Percentiles rank a stretch among this genome's conserved stretches.
Conservation (phyloP, 495 filamentous ascomycete genomes). For the Annulohypoxylon stygium region DNA sequence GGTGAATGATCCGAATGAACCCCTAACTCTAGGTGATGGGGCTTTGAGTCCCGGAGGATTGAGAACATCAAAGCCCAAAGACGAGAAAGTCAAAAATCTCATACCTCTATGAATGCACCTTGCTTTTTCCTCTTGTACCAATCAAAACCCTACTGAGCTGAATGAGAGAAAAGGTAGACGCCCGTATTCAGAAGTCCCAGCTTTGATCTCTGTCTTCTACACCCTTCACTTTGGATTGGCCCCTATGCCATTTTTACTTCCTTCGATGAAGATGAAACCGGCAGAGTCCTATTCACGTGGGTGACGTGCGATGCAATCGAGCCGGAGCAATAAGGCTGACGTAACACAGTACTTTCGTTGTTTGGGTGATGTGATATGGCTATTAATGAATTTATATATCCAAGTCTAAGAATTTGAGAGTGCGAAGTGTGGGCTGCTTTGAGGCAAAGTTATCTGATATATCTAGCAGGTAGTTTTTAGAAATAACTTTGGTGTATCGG, state of each 20-base stretch:
- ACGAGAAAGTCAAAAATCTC: conserved; percentile 12
- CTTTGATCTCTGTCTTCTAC: not conserved
- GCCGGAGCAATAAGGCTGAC: conserved; percentile 21
- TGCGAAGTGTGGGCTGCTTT: not conserved
- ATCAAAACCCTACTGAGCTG: not conserved
- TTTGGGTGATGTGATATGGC: not conserved
- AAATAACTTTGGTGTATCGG: too few species aligned
- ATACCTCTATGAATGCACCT: conserved; percentile 33
- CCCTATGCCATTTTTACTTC: not conserved
- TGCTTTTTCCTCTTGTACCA: not conserved
- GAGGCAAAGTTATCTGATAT: not conserved
- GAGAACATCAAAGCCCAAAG: conserved; percentile 19
- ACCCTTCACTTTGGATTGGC: not conserved
- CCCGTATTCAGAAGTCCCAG: not conserved
- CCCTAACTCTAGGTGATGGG: not conserved
- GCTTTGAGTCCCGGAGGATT: not conserved
- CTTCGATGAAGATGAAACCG: not conserved
- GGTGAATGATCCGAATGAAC: not conserved
- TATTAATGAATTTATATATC: not conserved
- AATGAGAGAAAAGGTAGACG: not conserved
- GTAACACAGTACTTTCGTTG: conserved; percentile 31
- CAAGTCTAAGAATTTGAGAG: too few species aligned
- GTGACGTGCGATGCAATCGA: conserved; percentile 24
- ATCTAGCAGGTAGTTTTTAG: too few species aligned
- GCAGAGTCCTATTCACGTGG: not conserved